These are phyloP conservation scores for Lentinula detonsa DNA, from an alignment of 768 basidiomycete genomes.

Conservation along the genomic window DNA sequence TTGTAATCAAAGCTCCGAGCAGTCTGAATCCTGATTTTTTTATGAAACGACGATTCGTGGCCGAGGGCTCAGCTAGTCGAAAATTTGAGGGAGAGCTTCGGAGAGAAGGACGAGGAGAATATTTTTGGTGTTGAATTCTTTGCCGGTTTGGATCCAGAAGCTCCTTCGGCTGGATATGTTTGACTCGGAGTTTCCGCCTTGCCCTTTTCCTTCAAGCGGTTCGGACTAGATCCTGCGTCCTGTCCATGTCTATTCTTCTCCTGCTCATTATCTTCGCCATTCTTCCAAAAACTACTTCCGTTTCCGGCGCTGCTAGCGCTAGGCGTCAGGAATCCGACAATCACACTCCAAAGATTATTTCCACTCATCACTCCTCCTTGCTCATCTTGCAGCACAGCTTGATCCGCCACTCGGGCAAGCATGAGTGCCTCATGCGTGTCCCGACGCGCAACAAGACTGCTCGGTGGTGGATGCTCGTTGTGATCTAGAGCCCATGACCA, in stretches of 20 bases:
- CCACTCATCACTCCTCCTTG: slow-evolving; percentile 37
- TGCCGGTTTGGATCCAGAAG: not conserved
- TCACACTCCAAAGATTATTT: slow-evolving; percentile 67
- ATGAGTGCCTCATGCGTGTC: slow-evolving; percentile 78
- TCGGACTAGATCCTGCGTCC: not conserved
- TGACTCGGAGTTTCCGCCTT: not conserved
- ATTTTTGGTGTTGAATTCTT: not conserved
- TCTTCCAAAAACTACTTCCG: not conserved
- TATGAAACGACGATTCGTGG: no score
- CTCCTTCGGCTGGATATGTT: not conserved
- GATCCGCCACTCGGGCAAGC: slow-evolving; percentile 70
- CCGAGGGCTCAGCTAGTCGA: no score
- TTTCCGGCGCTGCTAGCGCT: slow-evolving; percentile 11
- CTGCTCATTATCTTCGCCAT: not conserved
- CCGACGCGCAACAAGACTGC: slow-evolving; percentile 83
- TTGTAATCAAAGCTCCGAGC: no score
- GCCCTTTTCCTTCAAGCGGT: not conserved
- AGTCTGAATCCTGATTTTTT: no score
- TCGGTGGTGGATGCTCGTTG: slow-evolving; percentile 82
- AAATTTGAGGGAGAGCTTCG: no score
- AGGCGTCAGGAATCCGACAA: slow-evolving; percentile 57
- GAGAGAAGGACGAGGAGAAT: not conserved
- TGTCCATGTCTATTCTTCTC: not conserved
- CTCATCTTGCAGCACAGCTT: slow-evolving; percentile 53
- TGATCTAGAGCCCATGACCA: slow-evolving; percentile 86